Evolutionary conservation across 1,284 basidiomycete genomes (phyloP).

Genomic region (Inonotus hispidus): DNA sequence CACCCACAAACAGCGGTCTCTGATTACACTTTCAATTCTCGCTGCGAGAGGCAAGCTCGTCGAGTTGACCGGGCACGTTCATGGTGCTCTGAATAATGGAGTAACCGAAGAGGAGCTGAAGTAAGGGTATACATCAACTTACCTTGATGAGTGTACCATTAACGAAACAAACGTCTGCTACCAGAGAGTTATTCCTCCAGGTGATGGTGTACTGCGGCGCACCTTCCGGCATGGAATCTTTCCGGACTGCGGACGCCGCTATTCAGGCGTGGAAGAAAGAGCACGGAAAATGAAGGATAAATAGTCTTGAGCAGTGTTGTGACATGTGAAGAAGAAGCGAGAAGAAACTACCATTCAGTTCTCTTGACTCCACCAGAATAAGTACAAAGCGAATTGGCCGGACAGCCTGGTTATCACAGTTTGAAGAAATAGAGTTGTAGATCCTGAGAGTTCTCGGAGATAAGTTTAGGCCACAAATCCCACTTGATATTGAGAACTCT

Average conservation of each 20-base stretch:
- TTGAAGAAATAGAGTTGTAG: not conserved
- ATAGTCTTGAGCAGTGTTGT: not conserved
- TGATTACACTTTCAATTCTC: slow-evolving; percentile 13
- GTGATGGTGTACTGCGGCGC: slow-evolving; percentile 17
- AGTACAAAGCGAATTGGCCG: not conserved
- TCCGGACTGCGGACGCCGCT: slow-evolving; percentile 17
- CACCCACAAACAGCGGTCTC: slow-evolving; percentile 13
- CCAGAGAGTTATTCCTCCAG: slow-evolving; percentile 15
- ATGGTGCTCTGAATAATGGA: slow-evolving; percentile 17
- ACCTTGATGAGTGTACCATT: not conserved
- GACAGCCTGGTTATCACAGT: not conserved
- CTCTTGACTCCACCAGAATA: not conserved
- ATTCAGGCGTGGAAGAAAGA: slow-evolving; percentile 17
- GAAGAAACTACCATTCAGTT: not conserved
- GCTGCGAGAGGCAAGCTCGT: slow-evolving; percentile 13
- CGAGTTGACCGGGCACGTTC: slow-evolving; percentile 14
- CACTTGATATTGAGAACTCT: not conserved
- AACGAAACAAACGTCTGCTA: not conserved
- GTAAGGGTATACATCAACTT: not conserved
- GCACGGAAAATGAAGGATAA: not conserved
- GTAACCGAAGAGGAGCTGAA: slow-evolving; percentile 17
- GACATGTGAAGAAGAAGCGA: not conserved
- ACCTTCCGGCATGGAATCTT: slow-evolving; percentile 15
- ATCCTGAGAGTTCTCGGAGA: not conserved
- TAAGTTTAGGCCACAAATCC: not conserved